Base-by-base conservation (phyloP, 2,329 filamentous ascomycete species). In the Penicillium oxalicum region DNA sequence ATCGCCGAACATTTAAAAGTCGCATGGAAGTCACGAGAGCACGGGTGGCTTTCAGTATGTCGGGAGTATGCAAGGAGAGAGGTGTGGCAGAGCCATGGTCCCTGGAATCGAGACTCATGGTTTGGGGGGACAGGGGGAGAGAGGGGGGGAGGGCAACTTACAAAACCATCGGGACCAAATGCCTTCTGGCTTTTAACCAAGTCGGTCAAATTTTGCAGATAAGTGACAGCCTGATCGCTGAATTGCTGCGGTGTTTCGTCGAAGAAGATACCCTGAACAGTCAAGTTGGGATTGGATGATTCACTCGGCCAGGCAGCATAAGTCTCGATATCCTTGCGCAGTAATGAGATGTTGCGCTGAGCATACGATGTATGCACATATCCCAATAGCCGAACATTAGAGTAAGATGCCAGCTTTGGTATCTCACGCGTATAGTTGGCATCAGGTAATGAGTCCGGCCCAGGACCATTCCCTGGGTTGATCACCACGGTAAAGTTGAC, bases 351-450 rank as follows among this genome's bases (percentile, higher is more conserved):
- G 43, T 69, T 59, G 43, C 69, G 67, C 40, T 57, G 62, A 24
- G 64, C 66, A 60, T 78, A 81, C 34, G 73, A 76, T 47, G 73
- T 74, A 40, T 75, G 64, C 60, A 78, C 75, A 59, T 77, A 77
- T 9, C 70, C 74, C 47, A 80, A 61, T 41, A 76, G 70, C 32
- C 71, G 68, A 45, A 75, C 72, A 62, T 80, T 79, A 50, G 70
- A 59, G 54, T 71, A 64, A 18, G 62, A 58, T 46, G 68, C 66
- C 40, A 76, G 64, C 45, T 58, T 64, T 33, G 66, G 64, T 41
- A 74, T 68, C 52, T 71, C 72, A 34, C 66, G 61, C 27, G 66
- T 69, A 56, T 74, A 75, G 56, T 71, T 70, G 45, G 62, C 63
- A 59, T 74, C 72, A 24, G 73, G 73, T 49, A 74, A 53, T 40